Percentiles rank a stretch among this genome's conserved stretches.
These are phyloP conservation scores for Balakata baccata DNA, from an alignment of 345 rosid species.

Conservation along the genomic window DNA sequence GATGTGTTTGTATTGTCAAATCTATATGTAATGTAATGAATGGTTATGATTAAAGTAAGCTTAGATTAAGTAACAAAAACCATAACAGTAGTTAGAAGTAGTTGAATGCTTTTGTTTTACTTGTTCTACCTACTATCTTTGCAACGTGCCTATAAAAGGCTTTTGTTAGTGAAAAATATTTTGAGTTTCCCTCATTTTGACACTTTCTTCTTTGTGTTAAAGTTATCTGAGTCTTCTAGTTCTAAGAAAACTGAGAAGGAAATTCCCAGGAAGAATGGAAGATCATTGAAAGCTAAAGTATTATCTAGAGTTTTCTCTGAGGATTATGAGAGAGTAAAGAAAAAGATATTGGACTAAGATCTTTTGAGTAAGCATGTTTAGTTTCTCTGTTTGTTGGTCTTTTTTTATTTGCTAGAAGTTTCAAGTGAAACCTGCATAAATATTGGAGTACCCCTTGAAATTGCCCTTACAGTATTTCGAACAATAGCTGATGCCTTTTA, in stretches of 20 bases:
- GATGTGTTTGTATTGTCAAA: no score
- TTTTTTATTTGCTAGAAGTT: conserved; percentile 64
- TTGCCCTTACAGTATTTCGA: conserved; percentile 56
- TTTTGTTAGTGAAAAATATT: no score
- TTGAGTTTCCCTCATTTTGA: no score
- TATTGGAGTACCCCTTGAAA: conserved; percentile 53
- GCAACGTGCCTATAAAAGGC: no score
- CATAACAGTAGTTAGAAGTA: no score
- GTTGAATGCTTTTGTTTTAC: no score
- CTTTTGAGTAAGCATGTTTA: conserved; percentile 60
- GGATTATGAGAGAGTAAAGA: conserved; percentile 59
- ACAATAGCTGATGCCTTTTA: conserved; percentile 74
- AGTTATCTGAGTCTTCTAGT: no score
- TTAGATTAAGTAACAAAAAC: no score
- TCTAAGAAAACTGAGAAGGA: conserved; percentile 26
- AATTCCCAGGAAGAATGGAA: conserved; percentile 26
- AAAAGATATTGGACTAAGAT: conserved; percentile 65
- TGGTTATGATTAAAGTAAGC: no score
- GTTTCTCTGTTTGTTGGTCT: conserved; percentile 80
- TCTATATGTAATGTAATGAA: no score
- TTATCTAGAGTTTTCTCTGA: conserved; percentile 73
- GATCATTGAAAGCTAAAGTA: conserved; percentile 62
- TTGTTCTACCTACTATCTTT: no score
- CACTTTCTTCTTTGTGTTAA: no score
- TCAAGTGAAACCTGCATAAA: conserved; percentile 51